Evolutionary conservation across 1,284 basidiomycete genomes (phyloP), one percentile per base, ranked within the genome.

Genomic region (Chalciporus piperatoides): DNA sequence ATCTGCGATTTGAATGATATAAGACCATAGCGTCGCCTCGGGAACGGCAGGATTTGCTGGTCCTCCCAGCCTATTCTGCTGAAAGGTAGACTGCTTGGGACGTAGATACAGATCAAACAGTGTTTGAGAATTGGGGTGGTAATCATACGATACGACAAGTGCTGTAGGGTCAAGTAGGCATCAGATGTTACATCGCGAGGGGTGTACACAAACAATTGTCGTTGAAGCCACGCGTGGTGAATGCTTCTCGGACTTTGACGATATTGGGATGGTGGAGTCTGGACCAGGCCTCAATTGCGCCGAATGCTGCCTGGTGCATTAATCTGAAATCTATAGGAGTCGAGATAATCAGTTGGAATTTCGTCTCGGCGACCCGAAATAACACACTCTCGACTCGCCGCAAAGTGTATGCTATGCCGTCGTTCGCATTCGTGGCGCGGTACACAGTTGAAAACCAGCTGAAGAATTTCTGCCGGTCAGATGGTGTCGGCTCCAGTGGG

Each of bases 21-120:
- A 99, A 14, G 88, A 90, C 96, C 97, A 99, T 10, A 99, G 67
- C 0, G 86, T 83, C n/a, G 85, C 77, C 68, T 99, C 97, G 0
- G 88, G 78, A 42, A 70, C 45, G 25, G 92, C 72, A 6, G 55
- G 12, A 24, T 53, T 60, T 7, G 56, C 44, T 27, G 68, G 62
- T 6, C 69, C 69, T 37, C 76, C 75, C 10, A 74, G 67, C 39
- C 76, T 72, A 23, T 71, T 72, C 47, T 73, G 74, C 40, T 72
- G 70, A 54, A 73, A 75, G 9, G 68, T 61, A 15, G 74, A 68
- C 8, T 64, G 64, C 52, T 78, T 80, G 14, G 75, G 70, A 54
- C 81, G 81, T 54, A 86, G 66, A 58, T 87, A 75, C 17, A 72
- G 66, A 44, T 95, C 92, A 54, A 80, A 87, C 2, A 99, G 77